Evolutionary conservation across 495 filamentous ascomycete species (phyloP).

Genomic region (Neurospora africana): DNA sequence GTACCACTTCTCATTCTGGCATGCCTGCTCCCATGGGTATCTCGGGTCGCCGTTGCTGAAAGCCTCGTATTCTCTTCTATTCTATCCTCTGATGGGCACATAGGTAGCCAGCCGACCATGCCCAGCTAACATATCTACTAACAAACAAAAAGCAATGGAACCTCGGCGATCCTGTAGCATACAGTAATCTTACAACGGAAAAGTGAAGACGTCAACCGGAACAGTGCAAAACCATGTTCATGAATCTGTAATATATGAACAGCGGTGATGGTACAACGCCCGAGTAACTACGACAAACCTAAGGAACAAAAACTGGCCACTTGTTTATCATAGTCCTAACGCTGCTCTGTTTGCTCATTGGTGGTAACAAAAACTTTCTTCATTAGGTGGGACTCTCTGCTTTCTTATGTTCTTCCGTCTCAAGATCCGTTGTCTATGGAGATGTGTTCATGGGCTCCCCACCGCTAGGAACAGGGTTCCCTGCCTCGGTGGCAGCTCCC

Average conservation of each 20-base stretch:
- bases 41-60: not conserved
- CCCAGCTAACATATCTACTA: not conserved
- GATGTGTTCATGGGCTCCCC: conserved; percentile 51
- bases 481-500: not conserved
- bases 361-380: conserved; percentile 8
- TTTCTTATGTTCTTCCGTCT: conserved; percentile 11
- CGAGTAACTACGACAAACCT: not conserved
- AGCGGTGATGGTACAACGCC: not conserved
- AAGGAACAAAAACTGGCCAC: not conserved
- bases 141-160: not conserved
- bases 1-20: not conserved
- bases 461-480: conserved; percentile 15
- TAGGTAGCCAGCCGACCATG: not conserved
- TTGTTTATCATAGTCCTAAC: not conserved
- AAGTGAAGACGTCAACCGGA: not conserved
- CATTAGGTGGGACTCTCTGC: conserved; percentile 11
- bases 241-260: not conserved
- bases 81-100: not conserved
- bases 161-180: not conserved
- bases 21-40: not conserved
- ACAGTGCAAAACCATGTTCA: not conserved
- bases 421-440: conserved; percentile 35
- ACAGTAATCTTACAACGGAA: not conserved
- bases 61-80: not conserved
- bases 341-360: not conserved